These are phyloP conservation scores for Yamadazyma epiphylla DNA, from an alignment of 1,139 yeast species.

Conservation along the genomic window DNA sequence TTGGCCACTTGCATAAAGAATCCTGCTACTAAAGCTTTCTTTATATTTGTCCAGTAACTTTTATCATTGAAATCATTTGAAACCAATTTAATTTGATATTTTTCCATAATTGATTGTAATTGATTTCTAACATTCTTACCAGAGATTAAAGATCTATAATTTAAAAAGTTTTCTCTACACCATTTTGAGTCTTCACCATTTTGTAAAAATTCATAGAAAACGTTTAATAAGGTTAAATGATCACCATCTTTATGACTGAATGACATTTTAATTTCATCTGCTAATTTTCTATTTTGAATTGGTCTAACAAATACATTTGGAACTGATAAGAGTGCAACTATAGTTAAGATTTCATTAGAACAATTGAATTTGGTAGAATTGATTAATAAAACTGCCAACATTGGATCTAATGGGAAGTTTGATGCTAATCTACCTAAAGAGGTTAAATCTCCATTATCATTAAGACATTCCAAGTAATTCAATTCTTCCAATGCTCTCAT, in stretches of 20 bases:
- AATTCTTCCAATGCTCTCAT: constrained; percentile 97
- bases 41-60: constrained; percentile 65
- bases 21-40: constrained; percentile 88
- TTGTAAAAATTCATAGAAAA: constrained; percentile 66
- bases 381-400: constrained; percentile 88
- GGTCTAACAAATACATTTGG: constrained; percentile 96
- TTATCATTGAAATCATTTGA: constrained; percentile 70
- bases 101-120: constrained; percentile 77
- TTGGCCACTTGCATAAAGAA: constrained; percentile 98
- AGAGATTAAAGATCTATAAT: constrained; percentile 74
- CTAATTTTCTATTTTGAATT: constrained; percentile 78
- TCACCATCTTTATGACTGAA: constrained; percentile 97
- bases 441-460: constrained; percentile 89
- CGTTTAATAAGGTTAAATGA: constrained; percentile 86
- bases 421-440: constrained; percentile 86
- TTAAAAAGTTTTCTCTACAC: constrained; percentile 89
- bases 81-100: constrained; percentile 67
- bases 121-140: constrained; percentile 87
- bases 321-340: constrained; percentile 87
- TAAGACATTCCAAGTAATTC: constrained; percentile 83
- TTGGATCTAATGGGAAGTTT: constrained; percentile 93
- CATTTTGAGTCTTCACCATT: constrained; percentile 77
- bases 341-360: constrained; percentile 82
- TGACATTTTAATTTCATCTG: constrained; percentile 84
- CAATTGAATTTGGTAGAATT: constrained; percentile 83